Percentiles rank a stretch among this genome's conserved stretches.
phyloP scores from a whole-genome alignment of 2,329 filamentous ascomycete genomes.

The Cadophora luteo-olivacea region DNA sequence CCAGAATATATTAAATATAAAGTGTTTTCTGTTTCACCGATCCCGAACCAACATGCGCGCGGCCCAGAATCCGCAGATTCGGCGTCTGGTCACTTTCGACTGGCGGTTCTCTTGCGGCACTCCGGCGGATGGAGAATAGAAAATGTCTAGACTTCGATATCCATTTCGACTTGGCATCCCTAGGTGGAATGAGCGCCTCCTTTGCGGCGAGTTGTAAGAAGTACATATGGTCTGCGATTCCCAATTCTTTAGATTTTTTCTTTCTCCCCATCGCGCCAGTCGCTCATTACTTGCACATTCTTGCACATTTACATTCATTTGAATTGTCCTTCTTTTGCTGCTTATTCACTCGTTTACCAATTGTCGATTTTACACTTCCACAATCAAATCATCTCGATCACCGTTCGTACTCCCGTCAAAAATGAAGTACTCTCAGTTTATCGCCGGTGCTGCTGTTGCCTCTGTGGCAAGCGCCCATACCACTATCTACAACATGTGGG shows the following conservation, averaged over 20 bases:
- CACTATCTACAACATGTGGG: slow-evolving; percentile 34
- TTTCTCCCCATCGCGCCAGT: slow-evolving; percentile 29
- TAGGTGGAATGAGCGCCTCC: background rate
- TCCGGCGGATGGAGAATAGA: slow-evolving; percentile 9
- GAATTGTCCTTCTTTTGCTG: slow-evolving; percentile 18
- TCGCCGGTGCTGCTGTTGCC: slow-evolving; percentile 34
- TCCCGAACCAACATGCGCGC: slow-evolving; percentile 5
- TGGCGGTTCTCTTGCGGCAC: background rate
- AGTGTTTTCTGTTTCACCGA: slow-evolving; percentile 18
- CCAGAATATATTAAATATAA: slow-evolving; percentile 16
- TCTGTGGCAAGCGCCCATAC: slow-evolving; percentile 38
- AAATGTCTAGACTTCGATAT: slow-evolving; percentile 14
- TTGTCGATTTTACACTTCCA: background rate
- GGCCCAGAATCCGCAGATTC: background rate
- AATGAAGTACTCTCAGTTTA: slow-evolving; percentile 38
- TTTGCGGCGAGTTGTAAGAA: background rate
- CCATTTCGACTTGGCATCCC: slow-evolving; percentile 5
- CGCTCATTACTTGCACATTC: slow-evolving; percentile 29
- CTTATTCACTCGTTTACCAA: background rate
- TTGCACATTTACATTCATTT: slow-evolving; percentile 29
- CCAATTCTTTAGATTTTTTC: background rate
- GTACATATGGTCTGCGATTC: slow-evolving; percentile 8
- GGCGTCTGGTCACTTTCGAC: background rate
- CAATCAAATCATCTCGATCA: slow-evolving; percentile 7
- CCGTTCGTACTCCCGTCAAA: slow-evolving; percentile 4